Evolutionary conservation across 495 filamentous ascomycete genomes (phyloP), one percentile per base, ranked within the genome.

Genomic region (Sabuloglossum arenarium): DNA sequence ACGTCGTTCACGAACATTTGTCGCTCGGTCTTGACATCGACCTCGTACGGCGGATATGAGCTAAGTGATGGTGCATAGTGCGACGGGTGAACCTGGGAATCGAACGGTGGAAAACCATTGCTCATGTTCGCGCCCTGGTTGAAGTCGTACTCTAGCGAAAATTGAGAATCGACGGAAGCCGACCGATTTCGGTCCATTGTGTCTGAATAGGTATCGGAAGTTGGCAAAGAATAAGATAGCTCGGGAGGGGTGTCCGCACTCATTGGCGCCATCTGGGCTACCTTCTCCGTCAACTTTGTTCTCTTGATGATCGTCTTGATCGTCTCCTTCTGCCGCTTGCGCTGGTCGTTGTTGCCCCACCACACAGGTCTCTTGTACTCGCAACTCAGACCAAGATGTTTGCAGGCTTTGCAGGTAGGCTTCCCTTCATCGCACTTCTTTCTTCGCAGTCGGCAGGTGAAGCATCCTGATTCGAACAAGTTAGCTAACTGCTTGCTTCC

Each of bases 381-480:
- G 69, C 91, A 98, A 58, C 72, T 72, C 24, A 98, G 75, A 10
- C 80, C 79, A 43, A 98, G 79, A 62, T 95, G 85, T 65, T 78
- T 84, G 77, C 91, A 98, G 52, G 90, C 87, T 53, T 78, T 78
- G 73, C 91, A 98, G 59, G 79, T 72, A 37, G 86, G 84, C 62
- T 84, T 84, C 55, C 81, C 83, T 69, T 98, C 91, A 65, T 98
- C 90, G 71, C 91, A 97, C 79, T 98, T 98, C 78, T 98, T 96
- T 62, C 91, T 70, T 65, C 91, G 80, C 59, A 98, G 69, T 63
- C 91, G 83, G 73, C 91, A 98, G 55, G 90, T 97, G 69, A 90
- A 98, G 77, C 91, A 98, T 52, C 91, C 91, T 97, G 67, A 54
- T 10, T 5, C 28, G 14, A 31, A 1, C 34, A 50, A 0, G 16